Evolutionary conservation across 768 basidiomycete genomes (phyloP), one percentile per base, ranked within the genome.

Genomic region (Pseudohyphozyma bogoriensis): DNA sequence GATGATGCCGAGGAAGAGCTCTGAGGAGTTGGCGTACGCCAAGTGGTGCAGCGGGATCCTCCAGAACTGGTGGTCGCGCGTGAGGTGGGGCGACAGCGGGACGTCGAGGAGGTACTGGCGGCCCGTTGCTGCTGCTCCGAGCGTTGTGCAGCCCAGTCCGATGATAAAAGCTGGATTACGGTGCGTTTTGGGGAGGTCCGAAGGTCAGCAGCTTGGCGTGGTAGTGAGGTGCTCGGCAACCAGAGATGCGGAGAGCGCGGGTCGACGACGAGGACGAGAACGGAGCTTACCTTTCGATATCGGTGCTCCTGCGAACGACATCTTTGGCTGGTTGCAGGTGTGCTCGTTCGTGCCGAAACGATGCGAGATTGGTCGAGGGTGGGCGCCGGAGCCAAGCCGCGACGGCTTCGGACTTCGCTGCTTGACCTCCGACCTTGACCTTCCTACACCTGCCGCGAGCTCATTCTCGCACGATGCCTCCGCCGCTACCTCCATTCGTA

Each of bases 1-100:
- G 29, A 93, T 66, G 62, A 85, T 82, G 0, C 81, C 83, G 45
- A 95, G 72, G 58, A 95, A 79, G 36, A 96, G 78, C 69, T 93
- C 89, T 56, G 86, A 86, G 0, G 89, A 93, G 72, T 83, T 93
- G 11, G 83, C 79, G 71, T 85, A 93, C 2, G 82, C 85, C 22
- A 87, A 64, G 63, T 86, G 85, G 72, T 90, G 85, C 13, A 79
- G 74, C 22, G 81, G 69, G 24, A 95, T 77, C 33, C 91, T 80
- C 89, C 88, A 95, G 70, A 89, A 89, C 89, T 96, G 60, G 73
- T 62, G 56, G 63, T 59, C 60, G 63, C 67, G 68, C 13, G 32
- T 28, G 32, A 67, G 51, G 45, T 67, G 65, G 15, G 65, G 65
- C n/a, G 31, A 45, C 31, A 63, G 35, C 1, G 65, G 56, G 22